A percentile compares a stretch with the other conserved stretches of the same genome.
Evolutionary conservation across 2,329 filamentous ascomycete genomes (phyloP).

Genomic region (Colletotrichum eleusines): DNA sequence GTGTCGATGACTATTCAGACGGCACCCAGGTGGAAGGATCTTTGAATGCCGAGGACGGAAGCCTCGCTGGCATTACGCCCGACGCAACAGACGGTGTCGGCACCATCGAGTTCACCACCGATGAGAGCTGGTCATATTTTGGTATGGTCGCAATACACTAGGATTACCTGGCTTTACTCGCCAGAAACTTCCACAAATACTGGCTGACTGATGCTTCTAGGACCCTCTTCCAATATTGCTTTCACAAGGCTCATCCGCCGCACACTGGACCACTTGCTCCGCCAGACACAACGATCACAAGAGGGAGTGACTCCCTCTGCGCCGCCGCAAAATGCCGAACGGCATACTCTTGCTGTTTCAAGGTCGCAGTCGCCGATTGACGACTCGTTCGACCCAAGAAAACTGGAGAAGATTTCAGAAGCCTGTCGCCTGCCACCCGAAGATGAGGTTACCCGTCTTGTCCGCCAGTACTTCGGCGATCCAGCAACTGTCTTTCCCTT

Average conservation of each 20-base stretch:
- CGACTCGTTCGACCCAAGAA: constrained; percentile 25
- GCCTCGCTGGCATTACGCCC: constrained; percentile 38
- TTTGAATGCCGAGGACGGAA: constrained; percentile 36
- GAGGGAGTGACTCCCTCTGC: neutral
- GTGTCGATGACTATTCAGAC: constrained; percentile 7
- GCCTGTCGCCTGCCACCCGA: constrained; percentile 42
- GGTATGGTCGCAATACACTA: constrained; percentile 28
- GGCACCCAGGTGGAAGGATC: neutral
- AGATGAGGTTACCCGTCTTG: constrained; percentile 41
- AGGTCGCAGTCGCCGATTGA: constrained; percentile 26
- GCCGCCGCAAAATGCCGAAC: neutral
- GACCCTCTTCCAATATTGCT: constrained; percentile 45
- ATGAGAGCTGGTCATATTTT: constrained; percentile 43
- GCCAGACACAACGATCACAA: constrained; percentile 11
- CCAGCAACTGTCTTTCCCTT: constrained; percentile 49
- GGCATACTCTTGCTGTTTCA: constrained; percentile 24
- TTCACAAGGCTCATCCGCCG: constrained; percentile 43
- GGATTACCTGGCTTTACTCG: too few relatives aligned
- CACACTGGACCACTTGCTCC: constrained; percentile 37
- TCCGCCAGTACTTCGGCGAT: constrained; percentile 46
- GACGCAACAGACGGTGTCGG: constrained; percentile 45
- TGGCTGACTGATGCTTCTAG: constrained; percentile 17
- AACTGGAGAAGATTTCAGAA: constrained; percentile 21
- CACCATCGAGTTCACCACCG: constrained; percentile 44
- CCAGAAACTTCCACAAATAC: neutral